Evolutionary conservation across 306 rosid genomes (phyloP), one percentile per base, ranked within the genome.

Genomic region (Rosa rugosa): DNA sequence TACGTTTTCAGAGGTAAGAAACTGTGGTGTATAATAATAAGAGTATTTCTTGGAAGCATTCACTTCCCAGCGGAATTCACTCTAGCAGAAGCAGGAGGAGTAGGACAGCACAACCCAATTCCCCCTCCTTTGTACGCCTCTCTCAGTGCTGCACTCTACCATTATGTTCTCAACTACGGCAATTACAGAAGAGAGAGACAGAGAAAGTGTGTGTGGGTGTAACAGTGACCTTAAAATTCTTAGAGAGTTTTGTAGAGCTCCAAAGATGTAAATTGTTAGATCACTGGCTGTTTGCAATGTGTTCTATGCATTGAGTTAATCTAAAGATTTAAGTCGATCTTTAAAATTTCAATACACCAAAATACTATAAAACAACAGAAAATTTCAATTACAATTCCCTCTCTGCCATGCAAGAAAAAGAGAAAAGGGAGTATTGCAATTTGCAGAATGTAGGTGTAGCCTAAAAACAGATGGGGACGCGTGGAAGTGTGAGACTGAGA

Each of bases 31-130:
- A 9, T 71, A 11, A 8, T 31, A 31, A 50, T 31, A 46, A 57
- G 56, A 22, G 71, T 60, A 54, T 77, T 73, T 79, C 78, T 71
- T 73, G 85, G 87, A 82, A 85, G 73, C 38, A 71, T 34, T 69
- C 69, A 31, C 68, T 80, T 80, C 45, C 84, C 85, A 74, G 79
- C 79, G 75, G 67, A 81, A 85, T 77, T 78, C 44, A 82, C 80
- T 80, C 75, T 45, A 51, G 49, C 60, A 45, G 46, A 38, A 47
- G 69, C 75, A 80, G 62, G n/a, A 22, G 31, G 17, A 77, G 65
- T 72, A 36, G 83, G 80, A 47, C 84, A 75, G 34, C 80, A 79
- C 90, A 76, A 78, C 82, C 68, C 86, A 65, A 68, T 78, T 89
- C 76, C 69, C 69, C 76, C 69, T 79, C 51, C 83, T 71, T 36